These are phyloP conservation scores for Spongospora subterranea DNA, from an alignment of 208 protist species.

Conservation along the genomic window DNA sequence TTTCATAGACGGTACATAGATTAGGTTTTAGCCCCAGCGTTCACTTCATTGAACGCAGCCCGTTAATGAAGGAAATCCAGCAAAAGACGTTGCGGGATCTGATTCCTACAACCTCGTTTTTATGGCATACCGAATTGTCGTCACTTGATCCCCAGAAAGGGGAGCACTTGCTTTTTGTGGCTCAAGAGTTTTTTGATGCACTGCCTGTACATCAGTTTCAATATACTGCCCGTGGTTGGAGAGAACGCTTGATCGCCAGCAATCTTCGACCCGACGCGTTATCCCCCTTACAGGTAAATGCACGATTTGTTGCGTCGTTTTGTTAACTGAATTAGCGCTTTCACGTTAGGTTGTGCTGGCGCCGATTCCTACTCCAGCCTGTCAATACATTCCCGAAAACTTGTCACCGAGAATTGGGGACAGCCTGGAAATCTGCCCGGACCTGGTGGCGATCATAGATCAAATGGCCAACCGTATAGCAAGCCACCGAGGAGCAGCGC, in stretches of 20 bases:
- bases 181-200: conserved; percentile 71
- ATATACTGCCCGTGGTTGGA: conserved; percentile 62
- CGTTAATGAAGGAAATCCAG: not conserved
- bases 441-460: not conserved
- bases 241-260: conserved; percentile 57
- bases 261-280: not conserved
- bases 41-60: conserved; percentile 58
- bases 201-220: conserved; percentile 69
- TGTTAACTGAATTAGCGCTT: not conserved
- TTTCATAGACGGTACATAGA: not conserved
- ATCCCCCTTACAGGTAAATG: not conserved
- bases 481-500: conserved; percentile 58
- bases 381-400: not conserved
- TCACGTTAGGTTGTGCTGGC: conserved; percentile 62
- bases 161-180: conserved; percentile 45
- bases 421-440: conserved; percentile 57
- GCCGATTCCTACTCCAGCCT: conserved; percentile 48
- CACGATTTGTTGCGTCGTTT: not conserved
- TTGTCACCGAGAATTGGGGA: not conserved
- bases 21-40: not conserved
- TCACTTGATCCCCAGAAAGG: not conserved
- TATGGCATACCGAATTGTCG: conserved; percentile 2
- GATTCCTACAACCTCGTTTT: not conserved
- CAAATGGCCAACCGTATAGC: conserved; percentile 30
- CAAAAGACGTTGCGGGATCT: not conserved